Percentiles rank a stretch among this genome's conserved stretches.
Evolutionary conservation across 2,329 filamentous ascomycete species (phyloP).

Genomic region (Cladosporium sphaerospermum): DNA sequence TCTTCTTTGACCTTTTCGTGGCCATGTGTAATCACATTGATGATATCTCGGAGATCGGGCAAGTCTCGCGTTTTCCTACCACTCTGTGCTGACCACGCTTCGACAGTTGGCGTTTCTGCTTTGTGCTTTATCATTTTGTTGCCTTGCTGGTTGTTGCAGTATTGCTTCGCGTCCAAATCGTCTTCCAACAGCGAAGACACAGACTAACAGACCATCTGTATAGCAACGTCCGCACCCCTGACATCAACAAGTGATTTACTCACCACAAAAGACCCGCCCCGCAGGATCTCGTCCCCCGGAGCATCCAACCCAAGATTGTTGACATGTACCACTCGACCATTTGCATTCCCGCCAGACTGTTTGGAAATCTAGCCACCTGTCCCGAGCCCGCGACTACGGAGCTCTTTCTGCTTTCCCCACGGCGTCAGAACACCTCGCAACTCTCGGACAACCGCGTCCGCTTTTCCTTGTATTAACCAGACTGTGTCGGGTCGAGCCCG

Average conservation of each 20-base stretch:
- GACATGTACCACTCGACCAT: slow-evolving; percentile 5
- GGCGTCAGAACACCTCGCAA: slow-evolving; percentile 7
- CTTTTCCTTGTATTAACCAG: neutral
- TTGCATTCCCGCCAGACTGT: slow-evolving; percentile 7
- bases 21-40: slow-evolving; percentile 98
- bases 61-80: slow-evolving; percentile 39
- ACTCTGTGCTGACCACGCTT: slow-evolving; percentile 12
- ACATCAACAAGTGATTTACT: slow-evolving; percentile 20
- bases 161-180: neutral
- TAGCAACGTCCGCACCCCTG: slow-evolving; percentile 23
- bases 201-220: slow-evolving; percentile 12
- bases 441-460: neutral
- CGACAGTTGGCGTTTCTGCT: slow-evolving; percentile 6
- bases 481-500: slow-evolving; percentile 7
- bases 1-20: slow-evolving; percentile 98
- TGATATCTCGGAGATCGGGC: slow-evolving; percentile 84
- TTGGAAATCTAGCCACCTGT: neutral
- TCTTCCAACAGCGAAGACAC: slow-evolving; percentile 8
- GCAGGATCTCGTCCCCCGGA: neutral
- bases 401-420: neutral
- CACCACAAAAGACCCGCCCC: neutral
- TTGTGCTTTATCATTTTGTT: neutral
- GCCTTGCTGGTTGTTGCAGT: neutral
- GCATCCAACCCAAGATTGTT: neutral
- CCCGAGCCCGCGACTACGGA: neutral